A percentile compares a stretch with the other conserved stretches of the same genome.
phyloP scores from a whole-genome alignment of 2,329 filamentous ascomycete species.

The Claviceps sp. region DNA sequence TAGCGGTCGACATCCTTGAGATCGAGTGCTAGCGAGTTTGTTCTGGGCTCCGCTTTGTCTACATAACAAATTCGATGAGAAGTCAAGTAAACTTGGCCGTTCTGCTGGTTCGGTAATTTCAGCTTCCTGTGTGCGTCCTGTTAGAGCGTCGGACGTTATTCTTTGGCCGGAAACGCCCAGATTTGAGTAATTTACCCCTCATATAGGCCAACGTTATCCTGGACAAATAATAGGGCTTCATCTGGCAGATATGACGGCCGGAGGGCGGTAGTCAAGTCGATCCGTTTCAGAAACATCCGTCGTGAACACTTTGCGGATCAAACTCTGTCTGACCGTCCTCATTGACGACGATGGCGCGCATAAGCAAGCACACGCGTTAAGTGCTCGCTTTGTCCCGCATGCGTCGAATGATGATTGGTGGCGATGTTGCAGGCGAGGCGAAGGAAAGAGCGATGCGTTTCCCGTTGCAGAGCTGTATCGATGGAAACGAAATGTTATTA shows the following conservation, averaged over 20 bases:
- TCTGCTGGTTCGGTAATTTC: slow-evolving; percentile 87
- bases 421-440: neutral
- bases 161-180: neutral
- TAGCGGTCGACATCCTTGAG: slow-evolving; percentile 82
- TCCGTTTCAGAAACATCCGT: slow-evolving; percentile 94
- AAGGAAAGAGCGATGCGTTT: neutral
- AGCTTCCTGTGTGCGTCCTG: slow-evolving; percentile 57
- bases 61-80: slow-evolving; percentile 94
- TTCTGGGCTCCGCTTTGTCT: slow-evolving; percentile 72
- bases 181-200: slow-evolving; percentile 58
- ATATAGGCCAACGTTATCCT: slow-evolving; percentile 94
- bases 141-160: neutral
- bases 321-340: neutral
- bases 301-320: slow-evolving; percentile 19
- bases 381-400: neutral
- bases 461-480: neutral
- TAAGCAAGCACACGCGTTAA: neutral
- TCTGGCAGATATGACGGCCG: slow-evolving; percentile 85
- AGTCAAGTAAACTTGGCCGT: slow-evolving; percentile 92
- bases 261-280: slow-evolving; percentile 92
- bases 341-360: neutral
- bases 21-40: slow-evolving; percentile 72
- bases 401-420: neutral
- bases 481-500: neutral
- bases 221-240: slow-evolving; percentile 89